Percentiles rank a stretch among this genome's conserved stretches.
Conservation (phyloP, 345 rosid species). For the Pugionium dolabratum region DNA sequence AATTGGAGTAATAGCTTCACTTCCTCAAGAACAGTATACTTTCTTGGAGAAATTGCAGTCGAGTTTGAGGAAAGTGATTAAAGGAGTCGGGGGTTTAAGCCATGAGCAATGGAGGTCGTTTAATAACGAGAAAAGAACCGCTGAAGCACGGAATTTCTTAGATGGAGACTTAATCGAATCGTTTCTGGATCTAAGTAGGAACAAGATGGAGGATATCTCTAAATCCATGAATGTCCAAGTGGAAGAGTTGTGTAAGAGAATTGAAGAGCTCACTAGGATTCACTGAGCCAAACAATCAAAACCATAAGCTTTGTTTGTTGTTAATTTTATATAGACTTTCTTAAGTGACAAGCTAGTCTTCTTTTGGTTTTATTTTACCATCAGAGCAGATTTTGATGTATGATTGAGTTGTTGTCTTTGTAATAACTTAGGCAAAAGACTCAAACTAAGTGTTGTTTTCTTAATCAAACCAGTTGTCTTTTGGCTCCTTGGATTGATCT, state of each 20-base stretch:
- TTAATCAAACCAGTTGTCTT: constrained; percentile 12
- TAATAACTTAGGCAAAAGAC: constrained; percentile 5
- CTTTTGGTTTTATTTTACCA: constrained; percentile 20
- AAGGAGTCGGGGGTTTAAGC: constrained; percentile 95
- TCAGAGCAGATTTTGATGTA: constrained; percentile 15
- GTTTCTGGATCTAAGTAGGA: constrained; percentile 81
- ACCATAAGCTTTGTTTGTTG: constrained; percentile 13
- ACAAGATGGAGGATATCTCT: constrained; percentile 84
- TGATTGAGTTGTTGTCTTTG: constrained; percentile 17
- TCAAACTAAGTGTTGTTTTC: background rate
- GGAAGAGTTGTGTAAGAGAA: constrained; percentile 88
- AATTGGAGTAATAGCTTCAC: constrained; percentile 94
- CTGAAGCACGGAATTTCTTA: constrained; percentile 80
- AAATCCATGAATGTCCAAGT: constrained; percentile 66
- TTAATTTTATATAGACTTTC: constrained; percentile 8
- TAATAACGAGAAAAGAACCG: constrained; percentile 87
- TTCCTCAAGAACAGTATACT: constrained; percentile 71
- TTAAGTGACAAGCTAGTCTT: background rate
- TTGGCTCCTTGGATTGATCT: background rate
- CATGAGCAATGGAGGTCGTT: constrained; percentile 98
- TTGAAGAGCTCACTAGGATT: constrained; percentile 90
- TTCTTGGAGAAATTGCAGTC: constrained; percentile 87
- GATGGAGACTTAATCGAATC: constrained; percentile 93
- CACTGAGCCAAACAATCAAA: constrained; percentile 49
- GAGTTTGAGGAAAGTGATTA: constrained; percentile 81